A percentile compares a stretch with the other conserved stretches of the same genome.
Conservation (phyloP, 345 rosid species). For the Syzygium jambos region DNA sequence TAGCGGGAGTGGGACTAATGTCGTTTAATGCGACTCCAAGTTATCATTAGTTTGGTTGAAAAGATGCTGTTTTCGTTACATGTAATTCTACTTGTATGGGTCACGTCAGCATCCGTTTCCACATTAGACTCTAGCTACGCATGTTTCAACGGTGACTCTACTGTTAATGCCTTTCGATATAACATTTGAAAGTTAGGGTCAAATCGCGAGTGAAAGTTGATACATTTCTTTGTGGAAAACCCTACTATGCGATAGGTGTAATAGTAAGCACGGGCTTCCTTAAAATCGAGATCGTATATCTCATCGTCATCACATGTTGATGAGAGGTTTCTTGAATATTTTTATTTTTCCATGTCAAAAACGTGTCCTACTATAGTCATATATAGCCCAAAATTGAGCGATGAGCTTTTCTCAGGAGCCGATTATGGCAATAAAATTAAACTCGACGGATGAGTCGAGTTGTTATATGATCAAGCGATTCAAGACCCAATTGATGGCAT, state of each 20-base stretch:
- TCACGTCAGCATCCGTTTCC: not conserved
- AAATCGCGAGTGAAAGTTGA: not conserved
- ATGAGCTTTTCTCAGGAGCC: not conserved
- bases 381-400: not conserved
- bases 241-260: not conserved
- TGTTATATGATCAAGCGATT: not conserved
- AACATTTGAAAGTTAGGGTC: too few species aligned
- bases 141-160: too few species aligned
- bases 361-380: accelerated
- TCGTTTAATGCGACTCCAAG: not conserved
- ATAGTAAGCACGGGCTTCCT: not conserved
- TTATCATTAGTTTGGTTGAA: accelerated
- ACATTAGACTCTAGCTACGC: too few species aligned
- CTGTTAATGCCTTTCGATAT: not conserved
- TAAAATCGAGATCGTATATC: not conserved
- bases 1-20: not conserved
- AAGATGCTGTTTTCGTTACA: not conserved
- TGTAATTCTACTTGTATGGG: not conserved
- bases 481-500: not conserved
- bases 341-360: not conserved
- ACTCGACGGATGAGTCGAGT: accelerated
- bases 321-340: not conserved
- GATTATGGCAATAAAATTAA: not conserved
- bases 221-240: not conserved
- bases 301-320: accelerated